Base-by-base conservation (phyloP, 2,329 filamentous ascomycete species). In the Ophiostoma angusticollis region DNA sequence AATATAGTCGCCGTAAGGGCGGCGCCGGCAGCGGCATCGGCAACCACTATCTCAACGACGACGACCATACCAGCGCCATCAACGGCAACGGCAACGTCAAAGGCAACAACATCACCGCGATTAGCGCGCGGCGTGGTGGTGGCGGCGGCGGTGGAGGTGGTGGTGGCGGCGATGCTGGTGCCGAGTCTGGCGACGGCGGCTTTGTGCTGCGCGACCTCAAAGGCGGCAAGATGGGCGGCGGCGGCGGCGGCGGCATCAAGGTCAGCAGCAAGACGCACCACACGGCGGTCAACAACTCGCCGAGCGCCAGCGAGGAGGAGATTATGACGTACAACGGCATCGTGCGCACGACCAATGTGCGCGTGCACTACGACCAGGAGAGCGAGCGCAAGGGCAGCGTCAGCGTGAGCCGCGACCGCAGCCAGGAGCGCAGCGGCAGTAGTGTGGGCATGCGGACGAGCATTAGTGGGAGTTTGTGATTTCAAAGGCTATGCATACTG, bases 251-350 rank as follows among this genome's bases (percentile, higher is more conserved):
- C n/a, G n/a, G n/a, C n/a, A n/a, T n/a, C n/a, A n/a, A n/a, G n/a
- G n/a, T n/a, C n/a, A n/a, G n/a, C n/a, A n/a, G n/a, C 7, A 53
- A 49, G 16, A 47, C 47, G 27, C 52, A n/a, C n/a, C n/a, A 52
- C 44, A 55, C 58, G 5, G 57, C 58, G 36, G 54, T 59, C 23
- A 50, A 57, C 22, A 49, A 53, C 14, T 58, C 57, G 31, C 54
- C 58, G 3, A 54, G 50, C 5, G 52, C 51, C 2, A 58, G 52
- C 13, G 55, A 61, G 44, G 58, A 61, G 45, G 57, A 60, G 42
- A 61, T 60, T 29, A 58, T 61, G 52, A 55, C 56, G 4, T 56
- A 59, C 44, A 56, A 60, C 33, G 58, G 58, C 24, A 62, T 62
- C 24, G 47, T 62, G 35, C 50, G 58, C 27, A 60, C 57, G 8